Evolutionary conservation across 495 filamentous ascomycete genomes (phyloP).

Genomic region (Hypoxylon crocopeplum): DNA sequence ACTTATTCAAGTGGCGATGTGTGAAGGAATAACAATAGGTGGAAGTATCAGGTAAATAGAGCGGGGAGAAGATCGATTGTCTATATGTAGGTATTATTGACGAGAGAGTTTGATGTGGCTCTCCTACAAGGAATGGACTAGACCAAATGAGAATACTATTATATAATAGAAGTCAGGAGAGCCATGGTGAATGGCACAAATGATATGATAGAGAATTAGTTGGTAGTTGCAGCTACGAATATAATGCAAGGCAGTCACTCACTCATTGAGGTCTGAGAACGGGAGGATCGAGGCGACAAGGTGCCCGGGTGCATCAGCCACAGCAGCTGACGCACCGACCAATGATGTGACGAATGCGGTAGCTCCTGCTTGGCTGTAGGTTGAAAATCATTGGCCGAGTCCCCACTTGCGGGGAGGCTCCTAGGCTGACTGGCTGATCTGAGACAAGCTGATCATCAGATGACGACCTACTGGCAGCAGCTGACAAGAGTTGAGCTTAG

Average conservation of each 20-base stretch:
- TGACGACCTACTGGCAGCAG: too few species aligned
- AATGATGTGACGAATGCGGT: conserved; percentile 27
- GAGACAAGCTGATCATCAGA: conserved; percentile 15
- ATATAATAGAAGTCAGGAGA: conserved; percentile 5
- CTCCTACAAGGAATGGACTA: neutral
- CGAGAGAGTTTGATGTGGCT: too few species aligned
- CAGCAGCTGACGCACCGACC: conserved; percentile 23
- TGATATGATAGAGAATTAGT: neutral
- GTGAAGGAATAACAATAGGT: conserved; percentile 1
- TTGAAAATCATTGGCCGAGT: conserved; percentile 16
- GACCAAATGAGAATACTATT: conserved; percentile 2
- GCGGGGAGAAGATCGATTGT: conserved; percentile 15
- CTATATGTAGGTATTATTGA: too few species aligned
- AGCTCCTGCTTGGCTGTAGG: conserved; percentile 1
- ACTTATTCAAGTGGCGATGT: conserved; percentile 3
- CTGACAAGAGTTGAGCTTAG: neutral
- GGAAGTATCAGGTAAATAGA: neutral
- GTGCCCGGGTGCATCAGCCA: conserved; percentile 20
- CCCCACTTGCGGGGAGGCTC: conserved; percentile 16
- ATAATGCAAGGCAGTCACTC: conserved; percentile 4
- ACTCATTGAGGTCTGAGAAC: too few species aligned
- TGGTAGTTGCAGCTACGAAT: conserved; percentile 7
- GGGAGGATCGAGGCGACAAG: too few species aligned
- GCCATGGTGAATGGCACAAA: conserved; percentile 7
- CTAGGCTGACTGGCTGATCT: neutral